Percentiles rank a stretch among this genome's conserved stretches.
Conservation (phyloP, 108 stramenopile genomes). For the Discostella stelligeroides region DNA sequence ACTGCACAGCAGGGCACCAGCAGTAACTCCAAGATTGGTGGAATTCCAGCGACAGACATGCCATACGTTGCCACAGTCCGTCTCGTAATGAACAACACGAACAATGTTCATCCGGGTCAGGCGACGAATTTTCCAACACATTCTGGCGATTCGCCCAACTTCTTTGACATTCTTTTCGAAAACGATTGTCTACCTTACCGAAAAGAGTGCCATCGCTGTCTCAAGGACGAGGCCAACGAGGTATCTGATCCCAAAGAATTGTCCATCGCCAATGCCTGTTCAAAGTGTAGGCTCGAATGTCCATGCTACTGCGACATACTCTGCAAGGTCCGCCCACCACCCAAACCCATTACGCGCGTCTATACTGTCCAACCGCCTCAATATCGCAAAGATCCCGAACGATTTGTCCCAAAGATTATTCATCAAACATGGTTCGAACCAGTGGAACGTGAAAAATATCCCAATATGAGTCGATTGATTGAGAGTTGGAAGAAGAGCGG, state of each 20-base stretch:
- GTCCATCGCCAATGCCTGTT: constrained; percentile 28
- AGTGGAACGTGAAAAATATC: constrained; percentile 25
- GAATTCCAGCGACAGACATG: constrained; percentile 27
- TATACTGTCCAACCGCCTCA: constrained; percentile 48
- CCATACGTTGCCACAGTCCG: constrained; percentile 53
- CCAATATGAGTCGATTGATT: constrained; percentile 27
- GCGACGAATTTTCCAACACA: constrained; percentile 15
- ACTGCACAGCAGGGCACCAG: neutral
- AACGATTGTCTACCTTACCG: constrained; percentile 52
- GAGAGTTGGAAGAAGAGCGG: constrained; percentile 26
- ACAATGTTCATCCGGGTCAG: neutral
- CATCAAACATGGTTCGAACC: constrained; percentile 74
- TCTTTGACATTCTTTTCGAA: constrained; percentile 56
- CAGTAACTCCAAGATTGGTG: constrained; percentile 28
- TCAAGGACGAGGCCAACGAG: constrained; percentile 46
- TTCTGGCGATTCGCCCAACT: constrained; percentile 50
- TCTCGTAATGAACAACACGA: constrained; percentile 24
- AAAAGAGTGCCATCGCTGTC: constrained; percentile 47
- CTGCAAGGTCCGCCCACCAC: constrained; percentile 53
- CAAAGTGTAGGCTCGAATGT: constrained; percentile 43
- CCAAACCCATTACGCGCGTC: constrained; percentile 33
- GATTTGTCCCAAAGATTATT: constrained; percentile 77
- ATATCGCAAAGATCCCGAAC: constrained; percentile 63
- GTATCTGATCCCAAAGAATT: constrained; percentile 4
- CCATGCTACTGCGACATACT: constrained; percentile 53